Evolutionary conservation across 202 grass and related monocot genomes (phyloP), one percentile per base, ranked within the genome.

Genomic region (Setaria italica): DNA sequence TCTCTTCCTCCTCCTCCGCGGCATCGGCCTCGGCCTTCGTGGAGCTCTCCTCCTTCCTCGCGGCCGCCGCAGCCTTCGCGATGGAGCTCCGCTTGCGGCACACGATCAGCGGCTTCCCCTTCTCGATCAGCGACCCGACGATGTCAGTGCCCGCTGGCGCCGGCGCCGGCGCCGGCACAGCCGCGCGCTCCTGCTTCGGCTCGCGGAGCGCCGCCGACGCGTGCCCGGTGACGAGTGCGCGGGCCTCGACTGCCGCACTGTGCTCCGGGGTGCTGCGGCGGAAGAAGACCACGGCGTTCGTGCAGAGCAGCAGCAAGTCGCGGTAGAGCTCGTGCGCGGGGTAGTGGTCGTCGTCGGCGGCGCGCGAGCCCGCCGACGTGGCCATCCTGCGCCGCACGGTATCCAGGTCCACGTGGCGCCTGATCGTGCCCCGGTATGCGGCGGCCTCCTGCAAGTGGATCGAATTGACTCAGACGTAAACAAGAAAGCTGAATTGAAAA

Each of bases 71-170:
- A 1, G 94, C 37, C 85, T 91, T 95, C 1, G 90, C 73, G 51
- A 95, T 89, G 80, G 93, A 93, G 84, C 93, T 95, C n/a, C 88
- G 74, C 71, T 95, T 98, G 48, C 89, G 87, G 82, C 91, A 98
- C 19, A 93, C 85, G 50, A 95, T 94, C 48, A 92, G 83, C 37
- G 95, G 87, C 76, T 84, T 87, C 6, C 62, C 68, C 14, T 97
- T 97, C 82, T 93, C 87, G 47, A 91, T 87, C 39, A 86, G 75
- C 30, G 91, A 73, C 12, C 84, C 83, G 1, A 86, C 78, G 29
- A 91, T 58, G 49, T 89, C 90, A 0, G 67, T 60, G 39, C 87
- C 80, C 6, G 32, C 42, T 0, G 74, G 15, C 11, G 47, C 45
- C 1, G 25, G 9, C 0, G 1, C 46, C 11, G 70, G 1, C 19